Base-by-base conservation (phyloP, 768 basidiomycete species). In the Boletus pseudo-olivaceus region DNA sequence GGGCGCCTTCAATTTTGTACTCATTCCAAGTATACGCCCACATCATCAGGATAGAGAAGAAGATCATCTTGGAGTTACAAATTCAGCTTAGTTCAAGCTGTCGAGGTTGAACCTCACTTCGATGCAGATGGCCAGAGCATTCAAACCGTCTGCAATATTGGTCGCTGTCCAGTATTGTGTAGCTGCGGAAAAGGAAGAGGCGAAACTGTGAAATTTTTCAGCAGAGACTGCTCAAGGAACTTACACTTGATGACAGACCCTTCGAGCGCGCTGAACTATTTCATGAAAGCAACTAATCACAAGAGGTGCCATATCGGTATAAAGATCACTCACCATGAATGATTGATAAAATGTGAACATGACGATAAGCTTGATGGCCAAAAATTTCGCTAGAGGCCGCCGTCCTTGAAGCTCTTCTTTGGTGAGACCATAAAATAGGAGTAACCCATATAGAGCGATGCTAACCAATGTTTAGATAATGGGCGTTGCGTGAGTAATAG, bases 311-410 rank as follows among this genome's bases (percentile, higher is more conserved):
- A 11, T 17, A 17, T 29, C 11, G 9, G 17, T 10, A 44, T 7
- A 20, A 7, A n/a, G 3, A 48, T 4, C 26, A 72, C 85, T 50
- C 62, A 88, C 85, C 47, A 90, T 69, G 62, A 92, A 88, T 1
- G 80, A 77, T 63, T 94, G 93, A 68, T 94, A 96, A 70, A 90
- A 94, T 0, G 91, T 93, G 67, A 88, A 84, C 82, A 93, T 84
- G 41, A 93, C 88, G 45, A 92, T 88, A 30, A 90, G 72, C 69
- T 95, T 95, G 75, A 96, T 93, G 3, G 83, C 74, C 56, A 95
- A 66, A 69, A 96, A 96, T 74, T 95, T 95, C 26, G 86, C 82
- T 29, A 94, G 73, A 27, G 93, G 94, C 27, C 86, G 78, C 17
- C 83, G 78, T 33, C 86, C 90, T 51, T 64, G 73, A n/a, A 96